phyloP scores from a whole-genome alignment of 331 rosid genomes.

The Stylosanthes scabra region DNA sequence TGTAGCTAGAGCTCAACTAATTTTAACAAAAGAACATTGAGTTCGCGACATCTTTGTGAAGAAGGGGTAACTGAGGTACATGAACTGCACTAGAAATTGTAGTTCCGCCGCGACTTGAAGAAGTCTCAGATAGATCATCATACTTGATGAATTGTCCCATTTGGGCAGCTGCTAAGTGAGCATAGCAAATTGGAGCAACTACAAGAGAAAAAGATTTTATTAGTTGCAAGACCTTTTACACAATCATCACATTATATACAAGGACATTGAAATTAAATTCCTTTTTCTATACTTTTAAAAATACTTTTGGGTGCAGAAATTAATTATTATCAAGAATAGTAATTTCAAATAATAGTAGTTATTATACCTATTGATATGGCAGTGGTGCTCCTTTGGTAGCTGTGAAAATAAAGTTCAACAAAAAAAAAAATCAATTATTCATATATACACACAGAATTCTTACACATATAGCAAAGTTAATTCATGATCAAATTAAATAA shows the following conservation, averaged over 20 bases:
- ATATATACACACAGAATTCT: neutral
- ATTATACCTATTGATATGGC: constrained; percentile 54
- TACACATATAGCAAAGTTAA: neutral
- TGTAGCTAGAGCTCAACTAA: neutral
- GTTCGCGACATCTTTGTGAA: constrained; percentile 7
- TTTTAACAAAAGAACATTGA: constrained; percentile 54
- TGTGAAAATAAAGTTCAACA: neutral
- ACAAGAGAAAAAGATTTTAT: neutral
- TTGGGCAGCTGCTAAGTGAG: constrained; percentile 53
- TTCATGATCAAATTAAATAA: too few relatives aligned
- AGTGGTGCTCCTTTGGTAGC: constrained; percentile 53
- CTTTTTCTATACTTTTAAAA: too few relatives aligned
- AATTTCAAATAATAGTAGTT: too few relatives aligned
- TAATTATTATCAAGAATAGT: too few relatives aligned
- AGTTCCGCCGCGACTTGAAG: constrained; percentile 36
- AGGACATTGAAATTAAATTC: too few relatives aligned
- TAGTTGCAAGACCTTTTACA: too few relatives aligned
- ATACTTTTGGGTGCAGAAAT: too few relatives aligned
- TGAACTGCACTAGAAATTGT: constrained; percentile 3
- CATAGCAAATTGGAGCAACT: constrained; percentile 56
- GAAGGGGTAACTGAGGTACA: constrained; percentile 43
- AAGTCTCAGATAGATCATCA: constrained; percentile 36
- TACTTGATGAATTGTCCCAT: constrained; percentile 46
- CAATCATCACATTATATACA: too few relatives aligned
- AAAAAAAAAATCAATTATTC: neutral